phyloP scores from a whole-genome alignment of 371 early-diverging fungal genomes.

The Actinomortierella ambigua region DNA sequence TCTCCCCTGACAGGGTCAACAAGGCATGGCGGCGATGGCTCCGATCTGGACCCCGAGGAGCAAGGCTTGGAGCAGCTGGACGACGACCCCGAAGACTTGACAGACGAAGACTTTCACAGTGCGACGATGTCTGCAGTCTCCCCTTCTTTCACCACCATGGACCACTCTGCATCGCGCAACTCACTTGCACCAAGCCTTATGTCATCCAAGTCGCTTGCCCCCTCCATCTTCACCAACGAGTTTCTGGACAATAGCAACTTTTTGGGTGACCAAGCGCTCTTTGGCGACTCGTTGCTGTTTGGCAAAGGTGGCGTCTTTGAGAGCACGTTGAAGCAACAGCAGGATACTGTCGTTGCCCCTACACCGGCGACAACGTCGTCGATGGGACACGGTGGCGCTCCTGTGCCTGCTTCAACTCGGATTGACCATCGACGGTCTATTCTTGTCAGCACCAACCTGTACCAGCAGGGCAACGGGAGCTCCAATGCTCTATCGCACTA shows the following conservation, averaged over 20 bases:
- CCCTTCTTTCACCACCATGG: conserved; percentile 1
- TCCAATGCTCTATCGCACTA: too few species aligned
- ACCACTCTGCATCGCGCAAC: conserved; percentile 8
- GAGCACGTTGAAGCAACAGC: conserved; percentile 12
- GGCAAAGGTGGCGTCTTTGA: conserved; percentile 41
- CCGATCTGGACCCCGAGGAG: too few species aligned
- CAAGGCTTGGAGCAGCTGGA: conserved; percentile 14
- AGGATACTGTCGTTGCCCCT: not conserved
- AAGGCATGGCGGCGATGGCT: too few species aligned
- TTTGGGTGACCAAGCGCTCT: conserved; percentile 33
- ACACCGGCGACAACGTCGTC: too few species aligned
- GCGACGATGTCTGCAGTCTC: conserved; percentile 6
- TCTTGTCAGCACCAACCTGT: too few species aligned
- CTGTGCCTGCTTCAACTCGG: not conserved
- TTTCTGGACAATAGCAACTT: conserved; percentile 30
- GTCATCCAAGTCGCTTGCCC: conserved; percentile 23
- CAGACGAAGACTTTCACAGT: conserved; percentile 27
- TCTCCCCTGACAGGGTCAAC: conserved; percentile 11
- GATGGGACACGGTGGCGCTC: not conserved
- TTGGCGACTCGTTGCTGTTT: conserved; percentile 39
- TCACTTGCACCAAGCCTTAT: conserved; percentile 33
- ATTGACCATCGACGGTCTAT: conserved; percentile 9
- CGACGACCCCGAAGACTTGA: conserved; percentile 20
- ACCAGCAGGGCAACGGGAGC: too few species aligned
- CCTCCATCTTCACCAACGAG: conserved; percentile 34